Evolutionary conservation across 139 green algal genomes (phyloP).

Genomic region (Tetradesmus obliquus): DNA sequence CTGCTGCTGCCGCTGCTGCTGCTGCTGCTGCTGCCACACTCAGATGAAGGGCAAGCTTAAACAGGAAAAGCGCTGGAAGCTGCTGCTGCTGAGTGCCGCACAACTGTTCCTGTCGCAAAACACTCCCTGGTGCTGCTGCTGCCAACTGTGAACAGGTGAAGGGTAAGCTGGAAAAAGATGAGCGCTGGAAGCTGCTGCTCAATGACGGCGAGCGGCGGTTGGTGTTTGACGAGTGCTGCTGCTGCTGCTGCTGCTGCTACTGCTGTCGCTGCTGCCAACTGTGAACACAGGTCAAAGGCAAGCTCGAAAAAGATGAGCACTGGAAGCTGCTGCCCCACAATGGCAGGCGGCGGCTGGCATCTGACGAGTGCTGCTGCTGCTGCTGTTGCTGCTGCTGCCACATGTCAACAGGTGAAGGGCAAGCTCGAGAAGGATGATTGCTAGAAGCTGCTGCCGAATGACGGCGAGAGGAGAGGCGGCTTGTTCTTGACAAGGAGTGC

Average conservation of each 20-base stretch:
- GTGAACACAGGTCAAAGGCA: constrained; percentile 4
- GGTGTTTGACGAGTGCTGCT: neutral
- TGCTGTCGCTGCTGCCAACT: neutral
- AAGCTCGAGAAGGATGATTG: neutral
- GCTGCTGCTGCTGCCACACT: too few relatives aligned
- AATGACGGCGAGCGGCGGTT: neutral
- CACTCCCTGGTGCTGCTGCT: neutral
- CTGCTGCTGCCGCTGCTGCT: too few relatives aligned
- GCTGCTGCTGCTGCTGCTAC: neutral
- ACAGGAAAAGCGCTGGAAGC: too few relatives aligned
- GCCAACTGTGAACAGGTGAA: neutral
- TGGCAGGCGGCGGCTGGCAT: neutral
- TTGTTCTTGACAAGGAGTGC: constrained; percentile 73
- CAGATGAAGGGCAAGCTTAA: too few relatives aligned
- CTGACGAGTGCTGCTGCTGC: neutral
- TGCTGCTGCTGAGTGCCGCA: too few relatives aligned
- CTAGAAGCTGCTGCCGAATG: constrained; percentile 60
- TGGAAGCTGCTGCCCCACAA: neutral
- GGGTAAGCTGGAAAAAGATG: constrained; percentile 39
- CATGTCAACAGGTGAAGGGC: neutral
- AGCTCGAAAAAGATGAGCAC: constrained; percentile 32
- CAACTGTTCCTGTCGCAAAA: too few relatives aligned
- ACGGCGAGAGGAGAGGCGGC: constrained; percentile 73
- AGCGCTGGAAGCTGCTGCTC: neutral
- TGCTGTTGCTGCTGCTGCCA: neutral